Conservation (phyloP, 1,284 basidiomycete genomes). For the Fomes fomentarius region DNA sequence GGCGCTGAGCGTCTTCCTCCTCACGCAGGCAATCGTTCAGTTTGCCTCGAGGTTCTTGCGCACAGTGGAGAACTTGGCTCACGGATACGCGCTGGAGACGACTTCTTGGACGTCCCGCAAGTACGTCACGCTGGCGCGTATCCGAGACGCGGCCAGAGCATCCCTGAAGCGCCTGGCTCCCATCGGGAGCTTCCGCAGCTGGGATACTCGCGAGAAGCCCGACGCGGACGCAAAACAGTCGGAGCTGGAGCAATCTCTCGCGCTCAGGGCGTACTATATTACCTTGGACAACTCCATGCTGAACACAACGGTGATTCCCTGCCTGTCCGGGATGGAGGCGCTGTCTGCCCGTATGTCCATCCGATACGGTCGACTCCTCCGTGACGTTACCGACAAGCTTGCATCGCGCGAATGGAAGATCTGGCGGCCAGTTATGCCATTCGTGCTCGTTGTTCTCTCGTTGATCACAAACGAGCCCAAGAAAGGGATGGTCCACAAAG, state of each 20-base stretch:
- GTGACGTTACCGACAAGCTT: slow-evolving; percentile 7
- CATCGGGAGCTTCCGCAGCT: slow-evolving; percentile 5
- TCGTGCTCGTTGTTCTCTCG: slow-evolving; percentile 15
- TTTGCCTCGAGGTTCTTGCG: neutral
- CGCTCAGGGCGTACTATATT: slow-evolving; percentile 16
- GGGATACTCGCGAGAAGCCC: slow-evolving; percentile 17
- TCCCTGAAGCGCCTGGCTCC: neutral
- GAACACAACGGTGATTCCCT: slow-evolving; percentile 14
- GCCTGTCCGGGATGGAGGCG: slow-evolving; percentile 13
- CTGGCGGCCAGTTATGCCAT: slow-evolving; percentile 17
- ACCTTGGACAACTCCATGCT: slow-evolving; percentile 17
- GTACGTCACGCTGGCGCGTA: slow-evolving; percentile 1
- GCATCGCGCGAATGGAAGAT: slow-evolving; percentile 3
- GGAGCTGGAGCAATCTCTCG: slow-evolving; percentile 18
- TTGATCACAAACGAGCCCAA: slow-evolving; percentile 14
- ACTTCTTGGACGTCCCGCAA: neutral
- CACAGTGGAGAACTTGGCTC: slow-evolving; percentile 1
- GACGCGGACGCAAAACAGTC: slow-evolving; percentile 7
- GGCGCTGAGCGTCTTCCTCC: slow-evolving; percentile 19
- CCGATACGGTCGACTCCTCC: slow-evolving; percentile 11
- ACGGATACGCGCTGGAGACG: neutral
- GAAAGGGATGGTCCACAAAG: slow-evolving; percentile 8
- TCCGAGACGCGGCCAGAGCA: neutral
- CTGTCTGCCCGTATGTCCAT: slow-evolving; percentile 17
- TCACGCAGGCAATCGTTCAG: neutral